These are phyloP conservation scores for Fusarium xyrophilum DNA, from an alignment of 2,329 filamentous ascomycete genomes.

Conservation along the genomic window DNA sequence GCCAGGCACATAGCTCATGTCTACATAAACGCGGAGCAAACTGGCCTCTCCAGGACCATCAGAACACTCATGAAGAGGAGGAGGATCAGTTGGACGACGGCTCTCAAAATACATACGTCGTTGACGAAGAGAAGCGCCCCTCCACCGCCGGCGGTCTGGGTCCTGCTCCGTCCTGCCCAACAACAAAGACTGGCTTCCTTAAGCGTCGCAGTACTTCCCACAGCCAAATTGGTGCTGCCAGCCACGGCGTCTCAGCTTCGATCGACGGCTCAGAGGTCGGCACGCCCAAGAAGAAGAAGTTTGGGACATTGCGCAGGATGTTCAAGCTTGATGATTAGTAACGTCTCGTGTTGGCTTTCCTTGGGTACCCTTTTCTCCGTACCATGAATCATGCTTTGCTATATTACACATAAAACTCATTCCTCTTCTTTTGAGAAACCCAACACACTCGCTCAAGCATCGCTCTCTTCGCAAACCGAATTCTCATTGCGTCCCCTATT, in stretches of 20 bases:
- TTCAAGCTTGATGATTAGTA: conserved; percentile 60
- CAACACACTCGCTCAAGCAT: conserved; percentile 12
- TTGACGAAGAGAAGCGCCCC: conserved; percentile 43
- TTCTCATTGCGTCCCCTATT: background rate
- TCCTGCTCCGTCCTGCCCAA: conserved; percentile 39
- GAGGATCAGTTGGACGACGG: conserved; percentile 37
- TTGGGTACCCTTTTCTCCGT: background rate
- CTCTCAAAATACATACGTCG: conserved; percentile 37
- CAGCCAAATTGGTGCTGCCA: conserved; percentile 35
- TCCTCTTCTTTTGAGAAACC: background rate
- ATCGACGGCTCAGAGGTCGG: conserved; percentile 23
- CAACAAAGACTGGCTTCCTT: conserved; percentile 44
- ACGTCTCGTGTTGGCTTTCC: background rate
- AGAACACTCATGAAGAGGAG: conserved; percentile 45
- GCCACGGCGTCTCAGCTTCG: conserved; percentile 4
- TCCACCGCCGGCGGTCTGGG: conserved; percentile 46
- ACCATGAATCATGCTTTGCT: background rate
- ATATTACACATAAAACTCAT: background rate
- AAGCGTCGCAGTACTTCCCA: conserved; percentile 50
- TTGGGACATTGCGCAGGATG: conserved; percentile 69
- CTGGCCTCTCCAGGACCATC: conserved; percentile 47
- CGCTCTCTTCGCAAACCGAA: background rate
- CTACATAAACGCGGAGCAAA: conserved; percentile 42
- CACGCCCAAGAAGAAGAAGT: conserved; percentile 67
- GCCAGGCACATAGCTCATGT: conserved; percentile 29